Base-by-base conservation (phyloP, 306 rosid species). In the Luffa aegyptiaca region DNA sequence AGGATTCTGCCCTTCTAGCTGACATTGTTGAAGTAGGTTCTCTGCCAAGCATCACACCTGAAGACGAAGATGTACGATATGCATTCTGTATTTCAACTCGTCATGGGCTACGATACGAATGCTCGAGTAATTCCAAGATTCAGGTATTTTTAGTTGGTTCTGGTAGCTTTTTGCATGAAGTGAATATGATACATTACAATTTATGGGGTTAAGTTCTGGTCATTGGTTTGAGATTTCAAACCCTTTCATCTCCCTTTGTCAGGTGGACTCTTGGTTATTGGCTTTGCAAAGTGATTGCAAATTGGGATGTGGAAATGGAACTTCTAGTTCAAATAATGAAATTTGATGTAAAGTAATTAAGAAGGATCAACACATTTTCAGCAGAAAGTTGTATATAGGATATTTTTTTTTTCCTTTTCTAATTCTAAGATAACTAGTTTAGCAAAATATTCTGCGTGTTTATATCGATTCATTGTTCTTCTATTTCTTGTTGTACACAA, bases 211-310 rank as follows among this genome's bases (percentile, higher is more conserved):
- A 42, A 10, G 39, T 10, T 5, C 10, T 44, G 57, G 56, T 71
- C 41, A 26, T 20, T 46, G n/a, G 20, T 73, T 16, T 73, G 61
- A 76, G 36, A 76, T 35, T n/a, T 44, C 4, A 77, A 3, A 41
- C 36, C 18, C 6, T 65, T 65, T 46, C 36, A 10, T 63, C 36
- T 14, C n/a, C 18, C 0, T 81, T 70, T 77, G 52, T 42, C 88
- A 94, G 98, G 92, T 94, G 77, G 84, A 87, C 80, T 88, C 93
- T 53, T 94, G 98, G 98, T 79, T 92, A 61, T 82, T 88, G 37
- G 86, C 90, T 66, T 87, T 94, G 82, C 79, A 69, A 74, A 69
- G 52, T 51, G 88, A 88, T 78, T 85, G 96, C 87, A 87, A 90
- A 81, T 82, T 85, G 78, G 88, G 86, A 16, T 64, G 58, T 48